These are phyloP conservation scores for Tylopilus intermedius DNA, from an alignment of 768 basidiomycete genomes.

Conservation along the genomic window DNA sequence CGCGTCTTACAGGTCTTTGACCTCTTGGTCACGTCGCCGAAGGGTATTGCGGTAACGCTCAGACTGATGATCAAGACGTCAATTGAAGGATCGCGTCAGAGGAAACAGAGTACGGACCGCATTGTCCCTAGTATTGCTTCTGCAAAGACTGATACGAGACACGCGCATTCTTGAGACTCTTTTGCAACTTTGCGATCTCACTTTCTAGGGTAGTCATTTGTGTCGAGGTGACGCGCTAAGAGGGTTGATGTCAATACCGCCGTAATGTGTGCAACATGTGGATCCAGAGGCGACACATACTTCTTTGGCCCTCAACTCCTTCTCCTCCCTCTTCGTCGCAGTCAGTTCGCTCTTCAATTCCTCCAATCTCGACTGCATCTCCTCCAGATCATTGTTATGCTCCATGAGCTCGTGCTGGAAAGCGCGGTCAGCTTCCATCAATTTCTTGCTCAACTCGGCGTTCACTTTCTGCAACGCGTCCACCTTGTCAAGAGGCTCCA, in stretches of 20 bases:
- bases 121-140: conserved; percentile 87
- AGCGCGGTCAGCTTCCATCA: conserved; percentile 68
- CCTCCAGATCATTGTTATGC: conserved; percentile 80
- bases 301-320: conserved; percentile 86
- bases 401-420: conserved; percentile 63
- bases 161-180: conserved; percentile 68
- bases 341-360: conserved; percentile 73
- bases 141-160: conserved; percentile 72
- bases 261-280: conserved; percentile 1
- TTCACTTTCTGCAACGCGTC: conserved; percentile 73
- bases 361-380: conserved; percentile 71
- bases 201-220: conserved; percentile 71
- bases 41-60: conserved; percentile 75
- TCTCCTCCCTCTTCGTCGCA: conserved; percentile 84
- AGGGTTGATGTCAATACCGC: conserved; percentile 8
- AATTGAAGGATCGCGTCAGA: not conserved
- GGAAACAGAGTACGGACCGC: conserved; percentile 44
- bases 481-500: conserved; percentile 68
- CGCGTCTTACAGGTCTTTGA: conserved; percentile 60
- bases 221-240: conserved; percentile 55
- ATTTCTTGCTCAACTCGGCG: conserved; percentile 66
- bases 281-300: conserved; percentile 34
- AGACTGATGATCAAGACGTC: conserved; percentile 41
- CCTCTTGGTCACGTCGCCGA: conserved; percentile 68
- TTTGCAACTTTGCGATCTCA: conserved; percentile 73